phyloP scores from a whole-genome alignment of 805 yeast genomes.

The Saturnispora halmiae region DNA sequence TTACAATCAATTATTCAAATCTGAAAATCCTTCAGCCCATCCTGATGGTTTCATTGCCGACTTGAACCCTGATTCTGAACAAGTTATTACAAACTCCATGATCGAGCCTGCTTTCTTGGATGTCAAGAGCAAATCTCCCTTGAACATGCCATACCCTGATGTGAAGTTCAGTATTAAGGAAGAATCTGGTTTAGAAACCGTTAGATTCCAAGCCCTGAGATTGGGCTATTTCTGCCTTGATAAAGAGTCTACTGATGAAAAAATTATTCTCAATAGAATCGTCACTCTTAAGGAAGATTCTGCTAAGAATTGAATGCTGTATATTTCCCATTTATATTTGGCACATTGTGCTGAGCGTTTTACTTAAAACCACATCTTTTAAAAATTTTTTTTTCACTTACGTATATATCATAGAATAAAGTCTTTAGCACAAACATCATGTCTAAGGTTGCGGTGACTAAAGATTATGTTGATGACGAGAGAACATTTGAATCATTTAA shows the following conservation, averaged over 20 bases:
- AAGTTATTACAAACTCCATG: constrained; percentile 52
- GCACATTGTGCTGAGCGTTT: neutral
- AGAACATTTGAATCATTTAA: constrained; percentile 66
- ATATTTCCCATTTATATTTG: neutral
- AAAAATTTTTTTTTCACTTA: neutral
- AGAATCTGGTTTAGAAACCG: constrained; percentile 63
- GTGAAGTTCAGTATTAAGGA: constrained; percentile 68
- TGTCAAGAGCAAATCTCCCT: constrained; percentile 62
- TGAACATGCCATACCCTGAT: constrained; percentile 51
- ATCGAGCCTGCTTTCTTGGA: constrained; percentile 72
- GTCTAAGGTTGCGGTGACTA: constrained; percentile 42
- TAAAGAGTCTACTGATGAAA: constrained; percentile 54
- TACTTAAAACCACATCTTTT: no score
- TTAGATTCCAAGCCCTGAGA: constrained; percentile 95
- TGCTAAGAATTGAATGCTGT: constrained; percentile 27
- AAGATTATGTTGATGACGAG: constrained; percentile 63
- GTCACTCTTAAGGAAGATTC: constrained; percentile 87
- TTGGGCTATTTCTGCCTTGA: constrained; percentile 94
- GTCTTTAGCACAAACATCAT: no score
- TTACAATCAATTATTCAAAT: constrained; percentile 78
- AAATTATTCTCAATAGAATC: constrained; percentile 74
- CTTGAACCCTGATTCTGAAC: constrained; percentile 72
- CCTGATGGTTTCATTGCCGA: constrained; percentile 87
- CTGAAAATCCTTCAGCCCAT: constrained; percentile 82
- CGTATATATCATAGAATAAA: no score